Evolutionary conservation across 2,329 filamentous ascomycete species (phyloP), one percentile per base, ranked within the genome.

Genomic region (Diaporthe capsici): DNA sequence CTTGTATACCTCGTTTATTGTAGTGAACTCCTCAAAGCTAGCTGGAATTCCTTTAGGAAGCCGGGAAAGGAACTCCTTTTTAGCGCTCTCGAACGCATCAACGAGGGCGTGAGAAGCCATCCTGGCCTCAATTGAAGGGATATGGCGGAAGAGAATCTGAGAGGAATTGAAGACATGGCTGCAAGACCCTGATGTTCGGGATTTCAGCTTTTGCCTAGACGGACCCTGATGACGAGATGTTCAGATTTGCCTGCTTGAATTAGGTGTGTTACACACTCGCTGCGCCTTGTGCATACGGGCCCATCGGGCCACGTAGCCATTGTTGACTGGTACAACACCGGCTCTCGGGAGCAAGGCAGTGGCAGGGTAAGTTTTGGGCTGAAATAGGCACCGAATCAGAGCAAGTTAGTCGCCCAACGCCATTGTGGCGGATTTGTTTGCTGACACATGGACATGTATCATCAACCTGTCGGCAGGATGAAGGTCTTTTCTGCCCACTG

Each of bases 51-150:
- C 55, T 20, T 58, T 58, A 9, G 28, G 55, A 37, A 58, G 8
- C 8, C 20, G 31, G 55, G 55, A 34, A 4, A 58, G 8, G 22
- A 58, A 58, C 15, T 58, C 55, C 17, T 58, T 58, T 22, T 58
- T 37, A 31, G 55, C 55, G 55, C 55, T 34, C 37, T 58, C 55
- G 17, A 58, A 58, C 17, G 55, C 28, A 58, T 58, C 55, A 58
- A 17, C 4, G 17, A 58, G 55, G 2, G 55, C 31, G 3, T 37
- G 28, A 22, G 55, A 37, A 10, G 55, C 8, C 55, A 58, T 58
- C 17, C 3, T 37, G 28, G 28, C 5, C 31, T 37, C 7, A 2
- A 1, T 37, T 37, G 17, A 34, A 34, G 17, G 28, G 17, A 12
- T 37, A 3, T 28, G 2, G n/a, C 10, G 22, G n/a, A 55, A 55